Evolutionary conservation across 2,329 filamentous ascomycete species (phyloP).

Genomic region (Bipolaris bicolor): DNA sequence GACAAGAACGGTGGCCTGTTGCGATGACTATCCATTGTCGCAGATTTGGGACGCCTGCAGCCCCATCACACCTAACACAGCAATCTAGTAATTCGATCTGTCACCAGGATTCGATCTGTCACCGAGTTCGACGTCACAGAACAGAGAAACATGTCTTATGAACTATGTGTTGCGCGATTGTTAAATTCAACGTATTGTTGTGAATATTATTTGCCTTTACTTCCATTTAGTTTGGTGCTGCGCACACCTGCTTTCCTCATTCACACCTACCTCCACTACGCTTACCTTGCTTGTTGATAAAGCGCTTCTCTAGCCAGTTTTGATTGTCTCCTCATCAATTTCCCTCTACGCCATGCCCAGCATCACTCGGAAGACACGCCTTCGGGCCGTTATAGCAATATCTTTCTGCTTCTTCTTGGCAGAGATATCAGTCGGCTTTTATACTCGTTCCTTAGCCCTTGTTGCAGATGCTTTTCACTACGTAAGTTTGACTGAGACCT

Average conservation of each 20-base stretch:
- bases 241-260: not conserved
- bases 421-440: slow-evolving; percentile 68
- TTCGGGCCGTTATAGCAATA: slow-evolving; percentile 53
- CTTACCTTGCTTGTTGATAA: not conserved
- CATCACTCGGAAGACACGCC: slow-evolving; percentile 41
- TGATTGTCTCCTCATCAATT: not conserved
- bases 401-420: slow-evolving; percentile 56
- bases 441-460: slow-evolving; percentile 72
- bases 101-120: slow-evolving; percentile 22
- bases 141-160: not conserved
- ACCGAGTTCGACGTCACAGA: slow-evolving; percentile 10
- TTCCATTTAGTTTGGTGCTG: not conserved
- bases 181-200: not conserved
- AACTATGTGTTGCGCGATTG: not conserved
- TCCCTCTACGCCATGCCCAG: slow-evolving; percentile 26
- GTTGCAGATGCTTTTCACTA: slow-evolving; percentile 82
- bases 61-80: slow-evolving; percentile 11
- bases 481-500: slow-evolving; percentile 53
- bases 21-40: slow-evolving; percentile 6
- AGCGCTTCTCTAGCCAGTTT: not conserved
- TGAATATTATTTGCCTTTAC: not conserved
- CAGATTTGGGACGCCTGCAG: slow-evolving; percentile 13
- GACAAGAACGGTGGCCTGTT: not conserved
- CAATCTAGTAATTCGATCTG: slow-evolving; percentile 13
- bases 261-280: not conserved